Evolutionary conservation across 768 basidiomycete genomes (phyloP).

Genomic region (Naganishia vaughanmartiniae): DNA sequence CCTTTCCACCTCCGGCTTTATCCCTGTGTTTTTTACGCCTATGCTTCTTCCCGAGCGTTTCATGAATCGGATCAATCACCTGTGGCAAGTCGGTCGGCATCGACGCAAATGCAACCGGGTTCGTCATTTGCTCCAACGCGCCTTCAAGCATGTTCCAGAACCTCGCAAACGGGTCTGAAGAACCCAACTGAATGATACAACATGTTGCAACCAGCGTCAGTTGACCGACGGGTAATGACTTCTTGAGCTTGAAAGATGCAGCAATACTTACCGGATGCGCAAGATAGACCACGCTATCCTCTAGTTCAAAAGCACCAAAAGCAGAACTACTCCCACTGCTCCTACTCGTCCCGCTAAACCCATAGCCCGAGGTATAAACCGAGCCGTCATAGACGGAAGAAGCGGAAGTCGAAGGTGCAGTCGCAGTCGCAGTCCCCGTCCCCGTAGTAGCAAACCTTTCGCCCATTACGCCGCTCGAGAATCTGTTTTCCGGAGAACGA

Average conservation of each 20-base stretch:
- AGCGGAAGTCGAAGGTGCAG: neutral
- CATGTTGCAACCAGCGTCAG: too few relatives aligned
- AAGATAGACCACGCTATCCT: conserved; percentile 26
- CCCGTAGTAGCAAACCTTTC: neutral
- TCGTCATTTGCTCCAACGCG: conserved; percentile 45
- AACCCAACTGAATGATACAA: conserved; percentile 13
- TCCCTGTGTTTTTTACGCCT: conserved; percentile 25
- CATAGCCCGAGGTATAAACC: conserved; percentile 7
- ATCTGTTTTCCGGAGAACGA: conserved; percentile 4
- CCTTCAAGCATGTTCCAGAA: conserved; percentile 51
- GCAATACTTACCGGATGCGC: conserved; percentile 17
- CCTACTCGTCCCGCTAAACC: neutral
- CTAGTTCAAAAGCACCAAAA: conserved; percentile 10
- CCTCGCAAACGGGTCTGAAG: conserved; percentile 46
- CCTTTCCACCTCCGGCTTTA: neutral
- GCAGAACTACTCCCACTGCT: conserved; percentile 15
- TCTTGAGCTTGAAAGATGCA: neutral
- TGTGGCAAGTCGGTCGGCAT: conserved; percentile 36
- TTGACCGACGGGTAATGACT: neutral
- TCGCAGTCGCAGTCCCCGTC: neutral
- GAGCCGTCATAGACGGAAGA: conserved; percentile 6
- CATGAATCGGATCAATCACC: conserved; percentile 11
- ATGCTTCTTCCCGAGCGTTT: conserved; percentile 30
- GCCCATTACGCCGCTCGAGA: neutral
- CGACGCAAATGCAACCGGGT: conserved; percentile 48